phyloP scores from a whole-genome alignment of 345 rosid species.

The Zanthoxylum bungeanum region DNA sequence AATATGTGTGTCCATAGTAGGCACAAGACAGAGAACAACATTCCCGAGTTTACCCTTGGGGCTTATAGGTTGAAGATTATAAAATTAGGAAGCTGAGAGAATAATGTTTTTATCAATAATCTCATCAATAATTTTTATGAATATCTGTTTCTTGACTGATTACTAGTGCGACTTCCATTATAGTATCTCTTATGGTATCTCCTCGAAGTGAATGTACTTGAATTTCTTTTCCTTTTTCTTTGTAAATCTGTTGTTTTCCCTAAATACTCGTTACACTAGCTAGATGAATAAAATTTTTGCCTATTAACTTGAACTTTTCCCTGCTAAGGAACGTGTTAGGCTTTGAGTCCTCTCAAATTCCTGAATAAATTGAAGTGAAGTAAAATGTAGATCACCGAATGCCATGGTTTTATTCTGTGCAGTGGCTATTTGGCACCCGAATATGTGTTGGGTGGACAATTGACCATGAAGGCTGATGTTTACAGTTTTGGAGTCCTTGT shows the following conservation, averaged over 20 bases:
- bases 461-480: slow-evolving; percentile 72
- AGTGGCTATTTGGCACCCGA: slow-evolving; percentile 86
- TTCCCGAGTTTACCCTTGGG: background rate
- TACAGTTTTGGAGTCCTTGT: slow-evolving; percentile 67
- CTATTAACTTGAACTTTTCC: background rate
- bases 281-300: background rate
- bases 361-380: background rate
- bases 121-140: background rate
- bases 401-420: slow-evolving; percentile 20
- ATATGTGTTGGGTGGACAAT: slow-evolving; percentile 67
- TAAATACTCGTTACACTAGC: background rate
- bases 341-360: background rate
- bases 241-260: background rate
- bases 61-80: background rate
- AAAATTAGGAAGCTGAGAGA: background rate
- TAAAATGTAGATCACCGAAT: background rate
- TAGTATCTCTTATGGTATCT: background rate
- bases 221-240: background rate
- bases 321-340: background rate
- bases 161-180: background rate
- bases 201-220: background rate
- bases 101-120: background rate
- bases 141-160: background rate
- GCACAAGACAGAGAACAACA: background rate
- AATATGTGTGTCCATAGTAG: background rate